Evolutionary conservation across 768 basidiomycete species (phyloP).

Genomic region (Xerocomellus intermedius): DNA sequence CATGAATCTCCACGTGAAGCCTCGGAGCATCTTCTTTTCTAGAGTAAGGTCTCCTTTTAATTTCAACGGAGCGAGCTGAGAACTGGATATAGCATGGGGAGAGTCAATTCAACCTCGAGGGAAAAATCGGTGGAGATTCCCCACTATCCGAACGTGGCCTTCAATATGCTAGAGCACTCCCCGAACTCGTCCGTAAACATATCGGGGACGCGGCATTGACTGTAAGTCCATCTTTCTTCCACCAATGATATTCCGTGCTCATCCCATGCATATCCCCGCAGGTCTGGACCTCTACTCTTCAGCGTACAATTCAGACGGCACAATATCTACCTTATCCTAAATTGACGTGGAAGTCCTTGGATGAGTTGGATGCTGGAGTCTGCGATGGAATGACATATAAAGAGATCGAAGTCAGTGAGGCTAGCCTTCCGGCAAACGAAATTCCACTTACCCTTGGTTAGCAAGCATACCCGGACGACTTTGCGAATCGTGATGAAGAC

Average conservation of each 20-base stretch:
- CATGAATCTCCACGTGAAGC: constrained; percentile 97
- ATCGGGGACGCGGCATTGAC: constrained; percentile 88
- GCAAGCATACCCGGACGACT: constrained; percentile 97
- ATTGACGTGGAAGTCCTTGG: constrained; percentile 97
- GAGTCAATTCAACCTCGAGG: constrained; percentile 93
- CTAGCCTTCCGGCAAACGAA: neutral
- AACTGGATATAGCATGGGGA: constrained; percentile 78
- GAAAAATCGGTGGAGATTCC: constrained; percentile 98
- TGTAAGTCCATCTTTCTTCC: constrained; percentile 40
- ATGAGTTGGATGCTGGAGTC: constrained; percentile 98
- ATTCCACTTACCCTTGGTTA: constrained; percentile 28
- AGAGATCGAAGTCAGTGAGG: constrained; percentile 81
- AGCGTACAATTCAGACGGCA: constrained; percentile 90
- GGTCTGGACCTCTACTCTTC: constrained; percentile 99
- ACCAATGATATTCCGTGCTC: neutral
- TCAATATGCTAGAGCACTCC: constrained; percentile 83
- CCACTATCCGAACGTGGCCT: constrained; percentile 79
- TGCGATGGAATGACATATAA: constrained; percentile 99
- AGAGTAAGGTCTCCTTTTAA: constrained; percentile 54
- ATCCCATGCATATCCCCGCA: constrained; percentile 29
- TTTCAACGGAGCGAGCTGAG: constrained; percentile 6
- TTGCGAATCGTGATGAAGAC: constrained; percentile 96
- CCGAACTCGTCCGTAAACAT: constrained; percentile 83
- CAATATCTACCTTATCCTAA: constrained; percentile 80
- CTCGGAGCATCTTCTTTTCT: constrained; percentile 94